Evolutionary conservation across 352 stramenopile genomes (phyloP), one percentile per base, ranked within the genome.

Genomic region (Pythium coloratum): DNA sequence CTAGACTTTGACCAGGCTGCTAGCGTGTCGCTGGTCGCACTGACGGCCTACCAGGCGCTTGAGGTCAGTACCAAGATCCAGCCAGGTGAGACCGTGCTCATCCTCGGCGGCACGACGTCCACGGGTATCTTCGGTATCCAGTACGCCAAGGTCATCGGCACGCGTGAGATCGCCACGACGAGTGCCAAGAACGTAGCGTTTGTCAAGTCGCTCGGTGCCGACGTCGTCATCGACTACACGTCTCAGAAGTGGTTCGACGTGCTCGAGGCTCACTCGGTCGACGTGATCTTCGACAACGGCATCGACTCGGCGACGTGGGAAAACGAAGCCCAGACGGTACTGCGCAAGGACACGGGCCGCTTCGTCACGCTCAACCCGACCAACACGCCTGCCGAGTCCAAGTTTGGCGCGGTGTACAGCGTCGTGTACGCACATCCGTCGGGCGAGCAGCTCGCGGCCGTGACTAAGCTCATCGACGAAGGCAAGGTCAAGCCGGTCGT

Each of bases 181-280:
- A 85, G 77, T 44, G 16, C 64, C 9, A 59, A 67, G 47, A 80
- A 85, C 38, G 47, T 57, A 1, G 70, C 70, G 32, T 58, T 75
- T 0, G 72, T 78, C 6, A 66, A 71, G 50, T 61, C 55, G 12
- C 58, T 81, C 0, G 77, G 73, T 16, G 77, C 66, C 2, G 75
- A 82, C 55, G 56, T 75, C 26, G 64, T 81, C 6, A 55, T 85
- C 40, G 73, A 83, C 44, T 83, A 86, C 67, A 71, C 66, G 30
- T 60, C n/a, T 3, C 40, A 77, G 30, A 75, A 82, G 40, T 86
- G 73, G 71, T 49, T 32, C 1, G 53, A 69, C 7, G 59, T 70
- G 8, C 40, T 80, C 28, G 51, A 54, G 12, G 47, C 18, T 47
- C 26, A 66, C 26, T 66, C 59, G 38, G 20, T 66, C 8, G 59